Evolutionary conservation across 2,329 filamentous ascomycete species (phyloP), one percentile per base, ranked within the genome.

Genomic region (Zelopaecilomyces penicillatus): DNA sequence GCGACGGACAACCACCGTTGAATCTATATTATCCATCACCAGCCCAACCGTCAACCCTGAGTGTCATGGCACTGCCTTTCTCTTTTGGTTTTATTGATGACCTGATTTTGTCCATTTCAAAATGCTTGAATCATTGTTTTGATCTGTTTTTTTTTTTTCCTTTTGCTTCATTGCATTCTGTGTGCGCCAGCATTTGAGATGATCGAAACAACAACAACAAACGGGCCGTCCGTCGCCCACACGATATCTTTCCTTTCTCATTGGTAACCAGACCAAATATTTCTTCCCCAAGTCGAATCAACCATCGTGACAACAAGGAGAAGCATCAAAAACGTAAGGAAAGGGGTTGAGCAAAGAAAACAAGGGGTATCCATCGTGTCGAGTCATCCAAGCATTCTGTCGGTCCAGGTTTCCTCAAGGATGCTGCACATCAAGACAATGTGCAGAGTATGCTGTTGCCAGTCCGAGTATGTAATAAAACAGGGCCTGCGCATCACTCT

Each of bases 321-420:
- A 19, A 19, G 19, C 19, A 19, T 19, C 19, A 19, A 19, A 19
- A 19, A 19, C 19, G 19, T 19, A 19, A 19, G 19, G 19, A 19
- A 19, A 19, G 19, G 19, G 19, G 19, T 19, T 45, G 39, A 45
- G 39, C 37, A 48, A 37, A 46, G 44, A 46, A 40, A 26, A 54
- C 56, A 53, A 57, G 58, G 65, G 65, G 65, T 68, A 69, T 69
- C 65, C 66, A 60, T 69, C 65, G 55, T 66, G 55, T 63, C 60
- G 58, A 64, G 60, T 68, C 65, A 57, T 68, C 62, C 65, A 67
- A 66, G 55, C 66, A 65, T 66, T 67, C 65, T 66, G 59, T 57
- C 62, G 62, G 54, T 64, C 56, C 59, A 53, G 55, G 58, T 59
- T 57, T 58, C 58, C 54, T 56, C 34, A 43, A 35, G 30, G 48